These are phyloP conservation scores for Eutypella sp. DNA, from an alignment of 2,329 filamentous ascomycete species.

Conservation along the genomic window DNA sequence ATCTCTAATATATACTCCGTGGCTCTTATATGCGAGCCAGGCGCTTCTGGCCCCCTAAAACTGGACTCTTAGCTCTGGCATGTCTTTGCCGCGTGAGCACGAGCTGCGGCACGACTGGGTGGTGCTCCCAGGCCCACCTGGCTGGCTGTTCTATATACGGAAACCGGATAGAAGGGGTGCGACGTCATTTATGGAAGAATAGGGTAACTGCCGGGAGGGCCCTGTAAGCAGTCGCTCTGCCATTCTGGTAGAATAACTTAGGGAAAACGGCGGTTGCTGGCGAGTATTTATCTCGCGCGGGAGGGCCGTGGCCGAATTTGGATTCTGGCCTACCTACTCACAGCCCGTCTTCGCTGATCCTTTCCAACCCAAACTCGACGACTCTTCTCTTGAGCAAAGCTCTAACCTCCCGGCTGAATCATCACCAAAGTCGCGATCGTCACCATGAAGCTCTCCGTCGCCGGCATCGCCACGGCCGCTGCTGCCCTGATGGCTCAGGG, in stretches of 20 bases:
- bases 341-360: too few relatives aligned
- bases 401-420: too few relatives aligned
- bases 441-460: slow-evolving; percentile 27
- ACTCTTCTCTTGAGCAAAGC: too few relatives aligned
- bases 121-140: neutral
- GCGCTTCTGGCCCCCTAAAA: neutral
- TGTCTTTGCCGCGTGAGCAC: too few relatives aligned
- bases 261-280: too few relatives aligned
- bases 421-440: neutral
- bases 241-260: too few relatives aligned
- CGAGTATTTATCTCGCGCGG: neutral
- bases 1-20: neutral
- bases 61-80: too few relatives aligned
- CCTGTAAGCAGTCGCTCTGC: too few relatives aligned
- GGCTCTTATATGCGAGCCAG: neutral
- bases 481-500: slow-evolving; percentile 27
- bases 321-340: too few relatives aligned
- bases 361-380: too few relatives aligned
- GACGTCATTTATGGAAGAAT: neutral
- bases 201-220: neutral
- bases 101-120: too few relatives aligned
- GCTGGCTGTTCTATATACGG: neutral
- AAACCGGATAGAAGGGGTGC: neutral
- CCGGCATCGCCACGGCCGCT: slow-evolving; percentile 16
- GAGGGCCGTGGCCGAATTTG: too few relatives aligned